Evolutionary conservation across 2,329 filamentous ascomycete species (phyloP).

Genomic region (Zymoseptoria tritici): DNA sequence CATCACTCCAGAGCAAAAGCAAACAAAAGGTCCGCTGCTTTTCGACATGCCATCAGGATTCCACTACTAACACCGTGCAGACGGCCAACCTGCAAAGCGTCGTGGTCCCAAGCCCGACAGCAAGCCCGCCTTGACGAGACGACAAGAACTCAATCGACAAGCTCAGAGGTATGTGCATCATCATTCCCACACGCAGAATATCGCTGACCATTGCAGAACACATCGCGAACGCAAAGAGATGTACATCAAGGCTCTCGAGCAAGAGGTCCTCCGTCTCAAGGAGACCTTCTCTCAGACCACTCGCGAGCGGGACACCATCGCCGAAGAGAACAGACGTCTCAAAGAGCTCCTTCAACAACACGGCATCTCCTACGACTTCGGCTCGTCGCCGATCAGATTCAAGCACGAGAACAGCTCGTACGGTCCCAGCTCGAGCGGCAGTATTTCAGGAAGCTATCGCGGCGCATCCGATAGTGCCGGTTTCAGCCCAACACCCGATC

Average conservation of each 20-base stretch:
- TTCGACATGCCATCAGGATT: neutral
- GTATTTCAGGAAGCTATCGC: slow-evolving; percentile 57
- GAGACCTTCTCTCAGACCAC: slow-evolving; percentile 69
- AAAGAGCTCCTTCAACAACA: slow-evolving; percentile 53
- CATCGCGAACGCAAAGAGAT: slow-evolving; percentile 94
- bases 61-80: slow-evolving; percentile 36
- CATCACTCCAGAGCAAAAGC: slow-evolving; percentile 60
- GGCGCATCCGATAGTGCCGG: slow-evolving; percentile 39
- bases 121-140: slow-evolving; percentile 83
- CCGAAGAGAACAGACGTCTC: slow-evolving; percentile 73
- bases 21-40: slow-evolving; percentile 58
- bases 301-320: slow-evolving; percentile 67
- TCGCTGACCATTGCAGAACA: slow-evolving; percentile 51
- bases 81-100: slow-evolving; percentile 79
- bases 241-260: slow-evolving; percentile 89
- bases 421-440: slow-evolving; percentile 43
- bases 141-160: slow-evolving; percentile 91
- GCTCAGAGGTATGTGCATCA: slow-evolving; percentile 67
- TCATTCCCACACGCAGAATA: neutral
- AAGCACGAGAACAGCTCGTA: slow-evolving; percentile 33
- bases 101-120: slow-evolving; percentile 94
- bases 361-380: slow-evolving; percentile 50
- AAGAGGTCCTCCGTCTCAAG: slow-evolving; percentile 81
- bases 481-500: slow-evolving; percentile 39
- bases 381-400: slow-evolving; percentile 31